These are phyloP conservation scores for Salix caprea DNA, from an alignment of 345 rosid genomes.

Conservation along the genomic window DNA sequence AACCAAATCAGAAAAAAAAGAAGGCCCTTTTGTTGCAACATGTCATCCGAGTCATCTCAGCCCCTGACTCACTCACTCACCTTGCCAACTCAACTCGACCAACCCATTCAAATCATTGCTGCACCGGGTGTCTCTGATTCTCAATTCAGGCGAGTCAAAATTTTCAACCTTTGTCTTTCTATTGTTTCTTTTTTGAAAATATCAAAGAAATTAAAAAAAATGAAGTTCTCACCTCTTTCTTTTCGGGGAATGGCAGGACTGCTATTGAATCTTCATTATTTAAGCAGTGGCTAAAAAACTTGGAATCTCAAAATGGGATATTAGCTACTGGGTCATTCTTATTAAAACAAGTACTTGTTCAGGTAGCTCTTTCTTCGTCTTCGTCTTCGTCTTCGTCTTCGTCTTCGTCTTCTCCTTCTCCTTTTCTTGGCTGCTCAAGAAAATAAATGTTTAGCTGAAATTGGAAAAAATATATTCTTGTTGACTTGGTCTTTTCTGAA, in stretches of 20 bases:
- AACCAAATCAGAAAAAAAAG: slow-evolving; percentile 12
- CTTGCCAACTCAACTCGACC: slow-evolving; percentile 47
- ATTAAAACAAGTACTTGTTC: slow-evolving; percentile 63
- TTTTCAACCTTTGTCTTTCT: background rate
- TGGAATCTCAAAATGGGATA: slow-evolving; percentile 73
- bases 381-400: background rate
- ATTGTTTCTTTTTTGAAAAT: background rate
- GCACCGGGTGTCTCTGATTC: slow-evolving; percentile 60
- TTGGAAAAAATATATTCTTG: too few relatives aligned
- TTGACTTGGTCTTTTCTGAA: too few relatives aligned
- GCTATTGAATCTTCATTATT: slow-evolving; percentile 78
- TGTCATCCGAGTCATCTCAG: slow-evolving; percentile 32
- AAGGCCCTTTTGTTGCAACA: slow-evolving; percentile 23
- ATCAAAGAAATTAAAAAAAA: too few relatives aligned
- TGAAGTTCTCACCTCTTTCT: background rate
- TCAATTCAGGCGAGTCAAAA: slow-evolving; percentile 52
- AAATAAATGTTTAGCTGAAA: too few relatives aligned
- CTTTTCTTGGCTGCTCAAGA: too few relatives aligned
- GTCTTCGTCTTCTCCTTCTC: background rate
- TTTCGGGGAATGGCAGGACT: slow-evolving; percentile 30
- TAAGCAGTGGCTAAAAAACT: slow-evolving; percentile 69
- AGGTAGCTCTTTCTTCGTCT: slow-evolving; percentile 36
- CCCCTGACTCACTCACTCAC: slow-evolving; percentile 42
- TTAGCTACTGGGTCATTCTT: slow-evolving; percentile 52
- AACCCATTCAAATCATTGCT: slow-evolving; percentile 56